Conservation (phyloP, 371 early-diverging fungal genomes). For the Lichtheimia ornata region DNA sequence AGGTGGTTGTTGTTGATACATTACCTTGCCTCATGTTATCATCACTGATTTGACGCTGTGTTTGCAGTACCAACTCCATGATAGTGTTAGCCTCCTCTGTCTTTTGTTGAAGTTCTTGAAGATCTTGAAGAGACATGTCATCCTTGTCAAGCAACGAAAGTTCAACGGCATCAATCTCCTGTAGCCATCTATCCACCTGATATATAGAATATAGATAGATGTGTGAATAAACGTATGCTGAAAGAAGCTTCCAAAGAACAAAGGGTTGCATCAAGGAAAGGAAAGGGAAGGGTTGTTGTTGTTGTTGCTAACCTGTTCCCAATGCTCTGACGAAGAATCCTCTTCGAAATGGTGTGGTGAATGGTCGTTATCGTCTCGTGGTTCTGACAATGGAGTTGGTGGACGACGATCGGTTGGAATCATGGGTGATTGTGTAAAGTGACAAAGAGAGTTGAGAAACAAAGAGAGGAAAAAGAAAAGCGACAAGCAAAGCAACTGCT, state of each 20-base stretch:
- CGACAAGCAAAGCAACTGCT: too few relatives aligned
- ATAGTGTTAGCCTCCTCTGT: slow-evolving; percentile 11
- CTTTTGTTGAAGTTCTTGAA: slow-evolving; percentile 12
- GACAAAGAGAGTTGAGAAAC: too few relatives aligned
- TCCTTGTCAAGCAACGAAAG: slow-evolving; percentile 10
- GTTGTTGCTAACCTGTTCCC: not conserved
- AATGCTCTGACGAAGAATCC: too few relatives aligned
- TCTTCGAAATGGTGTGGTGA: too few relatives aligned
- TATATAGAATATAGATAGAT: not conserved
- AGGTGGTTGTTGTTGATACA: not conserved
- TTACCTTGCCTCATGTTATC: slow-evolving; percentile 13
- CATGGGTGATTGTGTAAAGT: too few relatives aligned
- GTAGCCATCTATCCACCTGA: slow-evolving; percentile 19
- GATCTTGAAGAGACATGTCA: slow-evolving; percentile 10
- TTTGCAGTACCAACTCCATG: slow-evolving; percentile 5
- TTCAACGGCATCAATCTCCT: slow-evolving; percentile 10
- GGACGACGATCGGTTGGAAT: too few relatives aligned
- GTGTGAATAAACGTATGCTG: too few relatives aligned
- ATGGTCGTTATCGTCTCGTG: too few relatives aligned
- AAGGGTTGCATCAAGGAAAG: not conserved
- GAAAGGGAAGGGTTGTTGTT: not conserved
- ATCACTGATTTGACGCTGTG: slow-evolving; percentile 5
- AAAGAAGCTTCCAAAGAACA: too few relatives aligned
- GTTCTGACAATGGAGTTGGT: too few relatives aligned
- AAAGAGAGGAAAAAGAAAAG: too few relatives aligned